Evolutionary conservation across 2,329 filamentous ascomycete genomes (phyloP), one percentile per base, ranked within the genome.

Genomic region (Decorospora gaudefroyi): DNA sequence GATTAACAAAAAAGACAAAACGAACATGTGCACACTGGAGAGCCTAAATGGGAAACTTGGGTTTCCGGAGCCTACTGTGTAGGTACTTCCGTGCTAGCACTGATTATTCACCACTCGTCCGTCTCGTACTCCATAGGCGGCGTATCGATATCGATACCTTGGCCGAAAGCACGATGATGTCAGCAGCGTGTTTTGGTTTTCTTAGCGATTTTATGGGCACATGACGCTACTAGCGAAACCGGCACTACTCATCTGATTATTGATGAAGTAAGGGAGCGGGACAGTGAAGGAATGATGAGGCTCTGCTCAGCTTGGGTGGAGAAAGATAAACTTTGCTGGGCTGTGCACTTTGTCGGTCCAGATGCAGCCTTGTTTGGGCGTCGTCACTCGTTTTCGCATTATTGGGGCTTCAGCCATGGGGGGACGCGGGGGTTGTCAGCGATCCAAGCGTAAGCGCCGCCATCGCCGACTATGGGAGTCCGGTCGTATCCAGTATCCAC

Each of bases 381-480:
- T 36, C 40, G 32, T 42, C 28, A 39, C 31, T 13, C 21, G 30
- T n/a, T n/a, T n/a, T n/a, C n/a, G n/a, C n/a, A n/a, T n/a, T n/a
- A n/a, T n/a, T n/a, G n/a, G n/a, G n/a, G n/a, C n/a, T 34, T 27
- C 35, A 26, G 18, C 13, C 28, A 40, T 45, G 38, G 31, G 39
- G 31, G 28, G 28, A 17, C 38, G 32, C 34, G 41, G 29, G 31
- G 45, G 38, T 40, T 30, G 26, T 26, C 21, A 28, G 26, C 33
- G 49, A 48, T 47, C 46, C 21, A 42, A 51, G 52, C 52, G 52
- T 47, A 53, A 50, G 46, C 52, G 52, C 52, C 46, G 35, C 25
- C 43, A 33, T 25, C 31, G 37, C 31, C 43, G 43, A 46, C 39
- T 23, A 26, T 39, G 23, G 35, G 29, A 44, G 48, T 36, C n/a